Conservation (phyloP, 2,329 filamentous ascomycete genomes). For the Orbilia ellipsospora region DNA sequence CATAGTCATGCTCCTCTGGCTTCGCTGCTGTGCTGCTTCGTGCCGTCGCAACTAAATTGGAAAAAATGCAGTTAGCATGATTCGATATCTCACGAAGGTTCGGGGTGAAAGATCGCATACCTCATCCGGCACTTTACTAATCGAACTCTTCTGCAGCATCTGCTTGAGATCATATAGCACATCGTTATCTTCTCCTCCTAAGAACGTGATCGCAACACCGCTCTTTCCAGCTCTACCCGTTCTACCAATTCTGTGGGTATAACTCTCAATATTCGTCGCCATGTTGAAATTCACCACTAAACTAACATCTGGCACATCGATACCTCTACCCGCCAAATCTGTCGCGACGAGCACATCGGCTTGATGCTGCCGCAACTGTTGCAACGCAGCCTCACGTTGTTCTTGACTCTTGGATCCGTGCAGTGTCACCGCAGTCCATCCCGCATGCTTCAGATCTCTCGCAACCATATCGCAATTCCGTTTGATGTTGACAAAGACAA, state of each 20-base stretch:
- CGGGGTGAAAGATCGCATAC: slow-evolving; percentile 31
- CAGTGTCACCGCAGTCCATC: slow-evolving; percentile 87
- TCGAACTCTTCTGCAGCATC: slow-evolving; percentile 90
- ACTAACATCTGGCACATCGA: slow-evolving; percentile 93
- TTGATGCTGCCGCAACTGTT: slow-evolving; percentile 80
- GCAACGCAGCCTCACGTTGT: slow-evolving; percentile 91
- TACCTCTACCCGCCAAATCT: slow-evolving; percentile 94
- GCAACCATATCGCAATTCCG: slow-evolving; percentile 97
- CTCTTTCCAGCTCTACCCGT: slow-evolving; percentile 97
- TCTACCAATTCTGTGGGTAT: slow-evolving; percentile 95
- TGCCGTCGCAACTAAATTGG: slow-evolving; percentile 71
- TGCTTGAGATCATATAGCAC: slow-evolving; percentile 94
- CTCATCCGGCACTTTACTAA: slow-evolving; percentile 88
- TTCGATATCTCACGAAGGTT: not conserved
- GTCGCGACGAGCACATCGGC: slow-evolving; percentile 94
- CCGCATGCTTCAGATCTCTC: slow-evolving; percentile 92
- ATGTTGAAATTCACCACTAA: slow-evolving; percentile 99
- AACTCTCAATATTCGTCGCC: slow-evolving; percentile 90
- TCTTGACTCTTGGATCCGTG: slow-evolving; percentile 98
- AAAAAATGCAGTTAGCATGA: slow-evolving; percentile 11
- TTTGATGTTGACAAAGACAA: slow-evolving; percentile 99
- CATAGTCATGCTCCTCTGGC: slow-evolving; percentile 63
- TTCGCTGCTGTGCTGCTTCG: slow-evolving; percentile 89
- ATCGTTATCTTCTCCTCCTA: slow-evolving; percentile 89
- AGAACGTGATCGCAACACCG: slow-evolving; percentile 94